These are phyloP conservation scores for Anastatica hierochuntica DNA, from an alignment of 345 rosid genomes.

Conservation along the genomic window DNA sequence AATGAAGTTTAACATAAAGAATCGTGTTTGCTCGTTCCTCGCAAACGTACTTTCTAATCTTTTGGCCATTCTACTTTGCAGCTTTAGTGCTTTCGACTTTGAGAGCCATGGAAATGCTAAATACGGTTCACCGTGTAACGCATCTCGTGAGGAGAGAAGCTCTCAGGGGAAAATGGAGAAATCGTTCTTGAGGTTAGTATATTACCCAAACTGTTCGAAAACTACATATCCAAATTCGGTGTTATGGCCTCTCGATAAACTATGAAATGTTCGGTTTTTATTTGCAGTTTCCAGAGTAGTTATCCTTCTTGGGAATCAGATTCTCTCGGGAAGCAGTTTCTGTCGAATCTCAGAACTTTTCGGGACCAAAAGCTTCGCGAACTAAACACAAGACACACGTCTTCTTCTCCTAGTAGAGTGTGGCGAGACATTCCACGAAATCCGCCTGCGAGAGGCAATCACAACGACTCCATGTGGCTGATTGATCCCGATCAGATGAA, in stretches of 20 bases:
- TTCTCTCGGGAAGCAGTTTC: slow-evolving; percentile 68
- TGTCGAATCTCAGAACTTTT: slow-evolving; percentile 63
- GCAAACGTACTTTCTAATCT: not conserved
- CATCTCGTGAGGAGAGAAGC: slow-evolving; percentile 50
- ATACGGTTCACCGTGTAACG: slow-evolving; percentile 67
- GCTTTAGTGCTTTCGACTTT: slow-evolving; percentile 81
- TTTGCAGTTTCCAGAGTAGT: slow-evolving; percentile 80
- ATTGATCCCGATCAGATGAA: slow-evolving; percentile 58
- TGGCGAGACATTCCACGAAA: slow-evolving; percentile 40
- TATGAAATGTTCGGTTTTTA: not conserved
- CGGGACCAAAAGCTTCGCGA: slow-evolving; percentile 63
- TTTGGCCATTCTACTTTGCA: slow-evolving; percentile 23
- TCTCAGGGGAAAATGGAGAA: slow-evolving; percentile 99
- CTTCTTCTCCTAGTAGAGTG: slow-evolving; percentile 35
- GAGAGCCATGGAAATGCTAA: slow-evolving; percentile 78
- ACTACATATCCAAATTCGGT: not conserved
- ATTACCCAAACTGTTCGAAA: no score
- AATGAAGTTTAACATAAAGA: not conserved
- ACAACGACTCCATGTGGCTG: slow-evolving; percentile 53
- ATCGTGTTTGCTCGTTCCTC: not conserved
- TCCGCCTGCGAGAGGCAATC: slow-evolving; percentile 29
- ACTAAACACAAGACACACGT: slow-evolving; percentile 31
- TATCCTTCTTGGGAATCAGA: slow-evolving; percentile 89
- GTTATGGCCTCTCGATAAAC: not conserved
- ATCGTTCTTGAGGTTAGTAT: slow-evolving; percentile 87